Conservation (phyloP, 2,329 filamentous ascomycete species). For the Ophiosphaerella narmari region DNA sequence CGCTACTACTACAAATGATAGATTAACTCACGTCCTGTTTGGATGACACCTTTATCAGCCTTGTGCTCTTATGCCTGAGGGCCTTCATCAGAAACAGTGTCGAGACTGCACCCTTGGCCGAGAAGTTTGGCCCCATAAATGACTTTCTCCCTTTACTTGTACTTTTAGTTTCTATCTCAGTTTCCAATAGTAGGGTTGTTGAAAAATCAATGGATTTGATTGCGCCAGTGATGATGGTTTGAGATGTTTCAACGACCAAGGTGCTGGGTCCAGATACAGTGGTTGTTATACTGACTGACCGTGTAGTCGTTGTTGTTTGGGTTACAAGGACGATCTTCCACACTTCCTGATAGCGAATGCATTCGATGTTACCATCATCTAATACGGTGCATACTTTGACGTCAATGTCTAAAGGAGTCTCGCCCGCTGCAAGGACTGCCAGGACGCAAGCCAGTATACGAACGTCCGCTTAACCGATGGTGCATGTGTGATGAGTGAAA, state of each 20-base stretch:
- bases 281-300: constrained; percentile 46
- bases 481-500: constrained; percentile 42
- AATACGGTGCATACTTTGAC: constrained; percentile 48
- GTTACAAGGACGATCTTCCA: constrained; percentile 50
- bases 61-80: constrained; percentile 22
- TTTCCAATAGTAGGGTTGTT: constrained; percentile 46
- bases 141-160: constrained; percentile 29
- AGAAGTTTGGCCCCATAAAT: constrained; percentile 1
- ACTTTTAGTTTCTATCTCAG: constrained; percentile 42
- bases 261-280: constrained; percentile 42
- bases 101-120: constrained; percentile 5
- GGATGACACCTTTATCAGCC: constrained; percentile 1
- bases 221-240: constrained; percentile 45
- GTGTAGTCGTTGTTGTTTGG: constrained; percentile 39
- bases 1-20: constrained; percentile 4
- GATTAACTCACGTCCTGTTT: constrained; percentile 2
- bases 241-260: constrained; percentile 47
- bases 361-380: constrained; percentile 44
- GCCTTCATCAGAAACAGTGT: constrained; percentile 31
- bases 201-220: constrained; percentile 47
- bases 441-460: constrained; percentile 52
- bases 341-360: constrained; percentile 48
- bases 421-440: constrained; percentile 48
- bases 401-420: constrained; percentile 46
- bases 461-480: constrained; percentile 47